These are phyloP conservation scores for Alternaria sp. DNA, from an alignment of 2,329 filamentous ascomycete genomes.

Conservation along the genomic window DNA sequence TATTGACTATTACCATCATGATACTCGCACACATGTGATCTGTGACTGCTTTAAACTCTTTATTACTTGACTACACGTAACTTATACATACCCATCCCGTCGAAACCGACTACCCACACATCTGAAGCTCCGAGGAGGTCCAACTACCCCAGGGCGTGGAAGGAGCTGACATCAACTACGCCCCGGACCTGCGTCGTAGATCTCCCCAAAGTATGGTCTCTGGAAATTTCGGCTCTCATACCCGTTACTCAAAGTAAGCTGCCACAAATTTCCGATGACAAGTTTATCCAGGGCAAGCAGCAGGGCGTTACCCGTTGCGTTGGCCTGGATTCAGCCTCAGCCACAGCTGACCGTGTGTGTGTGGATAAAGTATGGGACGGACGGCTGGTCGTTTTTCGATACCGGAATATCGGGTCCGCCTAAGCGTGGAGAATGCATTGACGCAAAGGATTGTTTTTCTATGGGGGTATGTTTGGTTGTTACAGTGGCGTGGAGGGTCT, in stretches of 20 bases:
- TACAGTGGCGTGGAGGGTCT: not conserved
- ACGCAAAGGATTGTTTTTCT: not conserved
- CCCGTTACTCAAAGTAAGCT: not conserved
- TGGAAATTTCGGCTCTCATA: not conserved
- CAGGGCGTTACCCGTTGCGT: not conserved
- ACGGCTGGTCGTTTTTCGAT: not conserved
- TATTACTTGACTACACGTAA: not conserved
- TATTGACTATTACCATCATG: not conserved
- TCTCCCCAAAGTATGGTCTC: not conserved
- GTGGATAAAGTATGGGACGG: not conserved
- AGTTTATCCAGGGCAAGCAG: not conserved
- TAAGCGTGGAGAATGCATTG: not conserved
- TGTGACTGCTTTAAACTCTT: not conserved
- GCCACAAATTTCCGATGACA: not conserved
- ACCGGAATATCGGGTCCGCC: not conserved
- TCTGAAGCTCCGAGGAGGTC: not conserved
- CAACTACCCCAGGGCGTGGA: not conserved
- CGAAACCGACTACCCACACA: not conserved
- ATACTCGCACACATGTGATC: not conserved
- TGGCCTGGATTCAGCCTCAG: not conserved
- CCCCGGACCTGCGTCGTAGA: conserved; percentile 8
- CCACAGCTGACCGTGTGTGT: not conserved
- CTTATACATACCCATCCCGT: not conserved
- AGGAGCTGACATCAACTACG: not conserved
- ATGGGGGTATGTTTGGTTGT: not conserved